Conservation (phyloP, 352 stramenopile genomes). For the Saprolegnia diclina region DNA sequence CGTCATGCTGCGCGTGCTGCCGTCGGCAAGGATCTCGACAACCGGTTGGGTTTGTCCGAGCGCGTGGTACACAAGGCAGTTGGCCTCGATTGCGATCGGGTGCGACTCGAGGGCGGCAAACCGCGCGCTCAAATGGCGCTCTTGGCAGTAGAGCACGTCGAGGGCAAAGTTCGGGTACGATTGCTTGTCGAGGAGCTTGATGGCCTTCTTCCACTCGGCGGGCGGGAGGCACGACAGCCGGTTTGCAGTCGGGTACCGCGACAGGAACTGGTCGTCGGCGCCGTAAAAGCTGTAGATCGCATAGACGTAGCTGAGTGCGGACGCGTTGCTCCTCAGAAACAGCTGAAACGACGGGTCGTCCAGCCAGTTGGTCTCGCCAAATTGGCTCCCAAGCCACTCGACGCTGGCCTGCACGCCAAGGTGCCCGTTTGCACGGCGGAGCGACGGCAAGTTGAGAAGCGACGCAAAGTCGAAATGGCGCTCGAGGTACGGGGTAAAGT, state of each 20-base stretch:
- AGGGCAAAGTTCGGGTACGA: conserved; percentile 54
- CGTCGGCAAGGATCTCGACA: background rate
- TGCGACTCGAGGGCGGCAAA: conserved; percentile 44
- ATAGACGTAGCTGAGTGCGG: conserved; percentile 49
- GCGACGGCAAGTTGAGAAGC: conserved; percentile 48
- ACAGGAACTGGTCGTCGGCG: conserved; percentile 38
- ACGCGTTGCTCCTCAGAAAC: conserved; percentile 37
- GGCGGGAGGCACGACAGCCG: background rate
- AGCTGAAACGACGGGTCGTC: conserved; percentile 48
- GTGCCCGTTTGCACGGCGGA: conserved; percentile 36
- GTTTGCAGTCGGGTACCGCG: conserved; percentile 39
- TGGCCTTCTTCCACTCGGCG: conserved; percentile 50
- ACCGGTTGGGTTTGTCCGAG: background rate
- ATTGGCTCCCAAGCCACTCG: conserved; percentile 46
- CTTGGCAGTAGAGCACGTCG: conserved; percentile 53
- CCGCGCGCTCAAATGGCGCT: conserved; percentile 41
- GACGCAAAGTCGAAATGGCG: conserved; percentile 49
- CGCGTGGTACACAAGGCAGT: background rate
- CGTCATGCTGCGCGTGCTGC: background rate
- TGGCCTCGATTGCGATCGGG: background rate
- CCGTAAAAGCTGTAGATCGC: conserved; percentile 81
- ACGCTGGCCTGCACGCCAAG: conserved; percentile 49
- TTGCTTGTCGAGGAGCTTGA: conserved; percentile 49
- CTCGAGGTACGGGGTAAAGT: conserved; percentile 73
- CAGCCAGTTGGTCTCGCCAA: conserved; percentile 29